Conservation (phyloP, 306 rosid species). For the Leucaena leucocephala region DNA sequence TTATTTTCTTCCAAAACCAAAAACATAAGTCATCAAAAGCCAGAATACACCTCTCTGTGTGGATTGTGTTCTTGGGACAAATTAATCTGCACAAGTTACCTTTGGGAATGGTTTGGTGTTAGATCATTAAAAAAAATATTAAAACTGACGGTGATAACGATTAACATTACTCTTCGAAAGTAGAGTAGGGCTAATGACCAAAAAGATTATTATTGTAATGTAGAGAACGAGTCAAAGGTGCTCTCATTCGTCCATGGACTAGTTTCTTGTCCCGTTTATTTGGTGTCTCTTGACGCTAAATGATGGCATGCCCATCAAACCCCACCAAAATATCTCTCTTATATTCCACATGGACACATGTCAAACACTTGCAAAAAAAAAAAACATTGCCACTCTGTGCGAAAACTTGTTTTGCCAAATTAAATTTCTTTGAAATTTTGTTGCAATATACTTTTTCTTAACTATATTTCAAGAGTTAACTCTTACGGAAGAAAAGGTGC, state of each 20-base stretch:
- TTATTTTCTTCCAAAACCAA: not conserved
- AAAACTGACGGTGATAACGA: not conserved
- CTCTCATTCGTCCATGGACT: not conserved
- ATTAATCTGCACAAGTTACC: not conserved
- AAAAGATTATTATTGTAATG: too few relatives aligned
- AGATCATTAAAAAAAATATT: not conserved
- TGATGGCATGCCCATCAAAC: slow-evolving; percentile 20
- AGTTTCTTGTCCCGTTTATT: too few relatives aligned
- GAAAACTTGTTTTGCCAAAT: too few relatives aligned
- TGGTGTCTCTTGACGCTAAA: slow-evolving; percentile 22
- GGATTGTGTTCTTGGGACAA: not conserved
- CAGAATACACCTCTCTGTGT: too few relatives aligned
- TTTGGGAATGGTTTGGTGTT: not conserved
- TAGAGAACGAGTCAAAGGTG: not conserved
- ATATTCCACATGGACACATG: not conserved
- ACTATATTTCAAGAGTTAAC: too few relatives aligned
- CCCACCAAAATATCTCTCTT: slow-evolving; percentile 6
- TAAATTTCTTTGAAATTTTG: too few relatives aligned
- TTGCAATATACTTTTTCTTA: too few relatives aligned
- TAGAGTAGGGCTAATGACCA: not conserved
- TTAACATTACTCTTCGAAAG: too few relatives aligned
- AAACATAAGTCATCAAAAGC: too few relatives aligned
- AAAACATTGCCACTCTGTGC: too few relatives aligned
- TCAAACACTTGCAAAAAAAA: slow-evolving; percentile 11
- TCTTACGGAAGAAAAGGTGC: too few relatives aligned